Percentiles rank a stretch among this genome's conserved stretches.
phyloP scores from a whole-genome alignment of 257 asterid genomes.

The Nicotiana tomentosiformis region DNA sequence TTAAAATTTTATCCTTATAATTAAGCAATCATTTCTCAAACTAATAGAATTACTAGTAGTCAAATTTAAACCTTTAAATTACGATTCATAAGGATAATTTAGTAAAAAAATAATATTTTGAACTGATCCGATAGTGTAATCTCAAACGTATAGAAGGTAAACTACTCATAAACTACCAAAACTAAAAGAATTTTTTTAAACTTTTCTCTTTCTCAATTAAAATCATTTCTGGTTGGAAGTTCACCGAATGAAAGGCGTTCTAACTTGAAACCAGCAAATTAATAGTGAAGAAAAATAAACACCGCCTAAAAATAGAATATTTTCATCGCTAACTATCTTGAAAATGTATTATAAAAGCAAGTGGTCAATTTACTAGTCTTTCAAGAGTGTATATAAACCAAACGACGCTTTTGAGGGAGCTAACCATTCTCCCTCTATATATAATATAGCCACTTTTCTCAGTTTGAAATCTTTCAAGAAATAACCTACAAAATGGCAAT shows the following conservation, averaged over 20 bases:
- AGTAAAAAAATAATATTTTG: too few relatives aligned
- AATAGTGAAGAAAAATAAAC: background rate
- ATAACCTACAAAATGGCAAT: slow-evolving; percentile 18
- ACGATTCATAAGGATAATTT: too few relatives aligned
- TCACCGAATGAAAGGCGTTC: background rate
- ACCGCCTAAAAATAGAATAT: background rate
- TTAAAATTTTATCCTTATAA: too few relatives aligned
- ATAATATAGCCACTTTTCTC: background rate
- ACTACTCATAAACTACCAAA: background rate
- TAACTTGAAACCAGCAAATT: background rate
- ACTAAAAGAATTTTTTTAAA: background rate
- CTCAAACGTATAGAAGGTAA: background rate
- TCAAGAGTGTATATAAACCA: too few relatives aligned
- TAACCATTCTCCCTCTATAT: background rate
- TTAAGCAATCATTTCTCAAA: too few relatives aligned
- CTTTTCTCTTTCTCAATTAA: background rate
- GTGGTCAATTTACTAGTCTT: too few relatives aligned
- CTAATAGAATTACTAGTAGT: too few relatives aligned
- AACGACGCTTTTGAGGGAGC: too few relatives aligned
- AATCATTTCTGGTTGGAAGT: background rate
- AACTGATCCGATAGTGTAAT: too few relatives aligned
- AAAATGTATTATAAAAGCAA: too few relatives aligned
- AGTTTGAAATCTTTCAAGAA: background rate
- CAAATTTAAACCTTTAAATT: too few relatives aligned
- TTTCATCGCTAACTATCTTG: too few relatives aligned